Evolutionary conservation across 108 stramenopile species (phyloP), one percentile per base, ranked within the genome.

Genomic region (Skeletonema menzelii): DNA sequence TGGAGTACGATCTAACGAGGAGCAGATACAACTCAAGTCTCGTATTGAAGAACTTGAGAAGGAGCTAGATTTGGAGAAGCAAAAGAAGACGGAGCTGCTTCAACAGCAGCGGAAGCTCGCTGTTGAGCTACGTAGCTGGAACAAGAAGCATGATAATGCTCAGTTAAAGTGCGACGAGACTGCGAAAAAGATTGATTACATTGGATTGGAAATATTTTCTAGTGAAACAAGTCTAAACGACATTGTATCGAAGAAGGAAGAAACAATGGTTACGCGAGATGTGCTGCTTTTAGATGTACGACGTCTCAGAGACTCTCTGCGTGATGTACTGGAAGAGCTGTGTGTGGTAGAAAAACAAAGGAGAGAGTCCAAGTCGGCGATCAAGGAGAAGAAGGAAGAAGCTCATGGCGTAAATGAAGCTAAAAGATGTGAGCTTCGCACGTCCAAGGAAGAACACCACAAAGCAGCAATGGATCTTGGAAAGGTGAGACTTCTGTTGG

Each of bases 401-500:
- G 70, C 87, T 4, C 47, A 44, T 32, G 84, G 80, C 8, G 82
- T 91, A 60, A 64, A 64, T 55, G 91, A 95, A 59, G 56, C 87
- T 31, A 89, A 88, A 67, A 84, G 75, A 12, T 78, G 86, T 2
- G 83, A 91, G 59, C 61, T 88, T 28, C 73, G 85, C 31, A 57
- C 71, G 32, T 75, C 79, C 13, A 88, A 93, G 63, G 95, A 96
- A 40, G 95, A 95, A 69, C 72, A 85, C 4, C 95, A 95, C 79
- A 79, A 86, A 44, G 59, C 84, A 30, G 81, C 89, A 42, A 63
- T 93, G 10, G 91, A 93, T 62, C 70, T 93, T 8, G 83, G 81
- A 7, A 72, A 88, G 63, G 53, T 90, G 53, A 73, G 79, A 30
- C 35, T 70, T 0, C 2, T 22, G 49, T 53, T 53, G 22, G 22